A percentile compares a stretch with the other conserved stretches of the same genome.
phyloP scores from a whole-genome alignment of 805 yeast genomes.

The Yamadazyma phyllophila region DNA sequence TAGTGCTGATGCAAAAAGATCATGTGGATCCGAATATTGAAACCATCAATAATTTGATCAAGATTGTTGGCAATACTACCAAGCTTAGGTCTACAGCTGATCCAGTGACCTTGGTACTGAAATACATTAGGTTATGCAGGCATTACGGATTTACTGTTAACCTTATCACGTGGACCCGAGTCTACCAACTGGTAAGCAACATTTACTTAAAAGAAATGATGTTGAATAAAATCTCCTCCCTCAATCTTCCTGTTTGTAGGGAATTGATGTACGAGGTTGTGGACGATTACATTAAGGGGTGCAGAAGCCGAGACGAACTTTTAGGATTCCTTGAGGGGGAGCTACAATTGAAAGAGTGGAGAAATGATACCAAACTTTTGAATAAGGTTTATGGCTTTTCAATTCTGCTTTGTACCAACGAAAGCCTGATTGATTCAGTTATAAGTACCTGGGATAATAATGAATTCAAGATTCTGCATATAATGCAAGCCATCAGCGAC shows the following conservation, averaged over 20 bases:
- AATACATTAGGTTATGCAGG: constrained; percentile 29
- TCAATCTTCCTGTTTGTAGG: constrained; percentile 33
- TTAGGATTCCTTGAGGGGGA: constrained; percentile 34
- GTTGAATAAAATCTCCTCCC: constrained; percentile 28
- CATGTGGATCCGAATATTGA: constrained; percentile 40
- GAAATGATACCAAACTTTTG: constrained; percentile 23
- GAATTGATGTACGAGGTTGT: constrained; percentile 28
- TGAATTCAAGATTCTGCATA: constrained; percentile 5
- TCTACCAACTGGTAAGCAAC: constrained; percentile 38
- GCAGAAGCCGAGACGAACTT: constrained; percentile 25
- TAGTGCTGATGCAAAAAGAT: constrained; percentile 41
- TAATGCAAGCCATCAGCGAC: constrained; percentile 9
- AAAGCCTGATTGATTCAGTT: neutral
- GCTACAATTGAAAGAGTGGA: constrained; percentile 28
- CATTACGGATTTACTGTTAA: constrained; percentile 25
- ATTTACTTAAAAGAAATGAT: constrained; percentile 38
- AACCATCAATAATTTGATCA: constrained; percentile 37
- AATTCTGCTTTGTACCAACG: neutral
- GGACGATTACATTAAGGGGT: constrained; percentile 34
- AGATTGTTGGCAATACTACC: constrained; percentile 30
- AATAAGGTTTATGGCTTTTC: constrained; percentile 22
- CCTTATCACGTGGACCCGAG: constrained; percentile 34
- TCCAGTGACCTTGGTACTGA: constrained; percentile 29
- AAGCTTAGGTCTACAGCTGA: constrained; percentile 29
- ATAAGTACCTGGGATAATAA: neutral